Base-by-base conservation (phyloP, 805 yeast genomes). In the Starmerella sirachaensis region DNA sequence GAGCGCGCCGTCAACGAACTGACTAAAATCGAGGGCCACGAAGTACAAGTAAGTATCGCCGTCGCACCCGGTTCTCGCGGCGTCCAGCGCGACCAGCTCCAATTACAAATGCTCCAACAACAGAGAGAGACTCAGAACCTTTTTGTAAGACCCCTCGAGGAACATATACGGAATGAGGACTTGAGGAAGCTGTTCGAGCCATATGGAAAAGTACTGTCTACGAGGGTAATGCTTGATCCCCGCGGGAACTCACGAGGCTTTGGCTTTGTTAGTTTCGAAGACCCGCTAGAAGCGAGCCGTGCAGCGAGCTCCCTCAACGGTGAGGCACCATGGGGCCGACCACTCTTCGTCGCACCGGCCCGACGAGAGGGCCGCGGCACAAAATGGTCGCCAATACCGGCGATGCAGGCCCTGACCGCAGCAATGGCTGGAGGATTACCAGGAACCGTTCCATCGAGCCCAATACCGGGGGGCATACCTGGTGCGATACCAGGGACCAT, bases 211-310 rank as follows among this genome's bases (percentile, higher is more conserved):
- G 68, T 74, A 24, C 63, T 69, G 7, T 69, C 76, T 29, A 70
- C 74, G 3, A 70, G 70, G 38, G 62, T 74, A 18, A 72, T 74
- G 60, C 69, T 74, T 3, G 66, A 62, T 39, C 65, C 62, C 26
- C 40, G 46, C n/a, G 66, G 64, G 22, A 63, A 63, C 42, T 78
- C 88, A 17, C 72, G 75, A 54, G 86, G 91, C 16, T 82, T 78
- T 54, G 93, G 91, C 31, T 82, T 82, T 62, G 82, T 81, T 37
- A 79, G 84, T 59, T 82, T 69, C 54, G 74, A 72, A 50, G 62
- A 62, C 45, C 77, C 80, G 38, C 62, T 71, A 33, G 70, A 75
- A 52, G 91, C 93, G 6, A 69, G 73, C 33, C 64, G 67, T 50
- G 88, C 93, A 12, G 72, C 78, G 38, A 69, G 71, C 31, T 76